Evolutionary conservation across 768 basidiomycete species (phyloP).

Genomic region (Psilocybe azurescens): DNA sequence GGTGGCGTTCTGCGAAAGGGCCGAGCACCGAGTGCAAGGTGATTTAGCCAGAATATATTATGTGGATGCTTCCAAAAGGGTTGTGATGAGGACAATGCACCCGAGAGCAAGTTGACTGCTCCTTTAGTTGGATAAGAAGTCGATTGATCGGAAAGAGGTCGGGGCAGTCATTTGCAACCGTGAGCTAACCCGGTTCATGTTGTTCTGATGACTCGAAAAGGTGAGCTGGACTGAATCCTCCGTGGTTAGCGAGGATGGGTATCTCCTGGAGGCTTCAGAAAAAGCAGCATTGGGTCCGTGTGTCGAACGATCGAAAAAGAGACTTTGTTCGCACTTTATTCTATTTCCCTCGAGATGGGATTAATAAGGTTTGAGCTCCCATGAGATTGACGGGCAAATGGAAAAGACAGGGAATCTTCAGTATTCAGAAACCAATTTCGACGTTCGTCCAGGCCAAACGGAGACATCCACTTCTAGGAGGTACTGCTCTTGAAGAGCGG

Average conservation of each 20-base stretch:
- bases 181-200: constrained; percentile 10
- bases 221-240: not conserved
- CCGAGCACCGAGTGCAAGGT: constrained; percentile 2
- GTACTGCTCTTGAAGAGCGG: not conserved
- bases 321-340: not conserved
- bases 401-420: not conserved
- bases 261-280: not conserved
- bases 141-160: constrained; percentile 5
- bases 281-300: not conserved
- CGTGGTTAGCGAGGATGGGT: not conserved
- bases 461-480: not conserved
- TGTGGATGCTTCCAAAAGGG: not conserved
- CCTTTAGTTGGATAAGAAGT: constrained; percentile 2
- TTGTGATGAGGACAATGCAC: not conserved
- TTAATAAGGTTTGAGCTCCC: not conserved
- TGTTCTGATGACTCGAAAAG: not conserved
- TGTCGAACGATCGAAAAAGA: not conserved
- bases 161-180: not conserved
- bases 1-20: not conserved
- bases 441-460: not conserved
- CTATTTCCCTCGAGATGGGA: not conserved
- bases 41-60: not conserved
- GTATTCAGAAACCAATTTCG: not conserved
- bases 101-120: not conserved
- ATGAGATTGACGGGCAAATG: not conserved